Conservation (phyloP, 1,284 basidiomycete genomes). For the Boletus sp. region DNA sequence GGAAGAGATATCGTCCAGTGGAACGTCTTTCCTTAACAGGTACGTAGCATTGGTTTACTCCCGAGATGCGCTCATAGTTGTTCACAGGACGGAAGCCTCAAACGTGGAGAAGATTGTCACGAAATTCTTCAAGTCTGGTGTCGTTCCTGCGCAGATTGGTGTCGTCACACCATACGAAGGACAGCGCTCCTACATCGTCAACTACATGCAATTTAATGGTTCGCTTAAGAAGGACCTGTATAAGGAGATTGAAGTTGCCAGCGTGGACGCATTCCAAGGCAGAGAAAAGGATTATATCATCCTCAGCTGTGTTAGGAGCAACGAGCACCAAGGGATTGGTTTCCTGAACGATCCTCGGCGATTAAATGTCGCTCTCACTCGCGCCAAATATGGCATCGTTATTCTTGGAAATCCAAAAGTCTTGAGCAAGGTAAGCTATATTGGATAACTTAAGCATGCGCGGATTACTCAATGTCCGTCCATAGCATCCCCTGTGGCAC, state of each 20-base stretch:
- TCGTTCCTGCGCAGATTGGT: constrained; percentile 93
- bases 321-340: constrained; percentile 99
- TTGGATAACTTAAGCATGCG: constrained; percentile 1
- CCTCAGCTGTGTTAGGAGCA: constrained; percentile 97
- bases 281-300: constrained; percentile 99
- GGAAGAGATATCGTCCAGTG: constrained; percentile 98
- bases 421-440: constrained; percentile 83
- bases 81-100: constrained; percentile 87
- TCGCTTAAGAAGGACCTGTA: constrained; percentile 98
- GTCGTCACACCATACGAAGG: constrained; percentile 99
- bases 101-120: constrained; percentile 99
- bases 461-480: constrained; percentile 14
- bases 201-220: constrained; percentile 99
- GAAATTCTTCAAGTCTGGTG: constrained; percentile 99
- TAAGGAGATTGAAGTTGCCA: constrained; percentile 99
- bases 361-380: constrained; percentile 94
- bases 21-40: constrained; percentile 98
- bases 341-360: constrained; percentile 98
- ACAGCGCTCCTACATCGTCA: constrained; percentile 97
- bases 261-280: constrained; percentile 99
- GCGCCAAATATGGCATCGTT: constrained; percentile 97
- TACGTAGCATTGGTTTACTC: constrained; percentile 25
- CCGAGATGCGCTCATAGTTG: neutral
- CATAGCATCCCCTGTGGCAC: constrained; percentile 96
- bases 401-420: constrained; percentile 99